Conservation (phyloP, 2,329 filamentous ascomycete species). For the Sporothrix mexicana region DNA sequence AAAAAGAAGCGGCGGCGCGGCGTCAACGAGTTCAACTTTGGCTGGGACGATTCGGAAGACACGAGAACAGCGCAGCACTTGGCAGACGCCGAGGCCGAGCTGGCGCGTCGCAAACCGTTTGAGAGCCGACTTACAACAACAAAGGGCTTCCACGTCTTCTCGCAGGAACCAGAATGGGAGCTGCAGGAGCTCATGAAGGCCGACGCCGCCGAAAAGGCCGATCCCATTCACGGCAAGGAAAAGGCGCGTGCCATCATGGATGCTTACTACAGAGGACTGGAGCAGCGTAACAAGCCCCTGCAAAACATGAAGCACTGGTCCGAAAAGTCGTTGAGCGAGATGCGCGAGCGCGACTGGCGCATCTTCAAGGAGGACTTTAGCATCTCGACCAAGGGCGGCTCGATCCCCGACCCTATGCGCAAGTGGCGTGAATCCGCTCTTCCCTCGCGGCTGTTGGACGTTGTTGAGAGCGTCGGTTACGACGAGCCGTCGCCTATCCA, state of each 20-base stretch:
- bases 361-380: constrained; percentile 99
- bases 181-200: constrained; percentile 35
- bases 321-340: constrained; percentile 87
- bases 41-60: constrained; percentile 95
- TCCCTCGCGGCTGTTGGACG: constrained; percentile 76
- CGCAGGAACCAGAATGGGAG: constrained; percentile 37
- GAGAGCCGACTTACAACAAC: constrained; percentile 33
- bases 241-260: constrained; percentile 81
- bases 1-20: constrained; percentile 95
- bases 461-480: constrained; percentile 86
- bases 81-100: constrained; percentile 34
- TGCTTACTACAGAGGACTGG: constrained; percentile 78
- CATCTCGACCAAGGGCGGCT: constrained; percentile 90
- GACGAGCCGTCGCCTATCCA: constrained; percentile 91
- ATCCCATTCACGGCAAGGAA: constrained; percentile 74
- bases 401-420: constrained; percentile 94
- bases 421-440: constrained; percentile 86
- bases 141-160: constrained; percentile 35
- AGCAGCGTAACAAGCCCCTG: constrained; percentile 73
- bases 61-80: constrained; percentile 61
- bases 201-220: constrained; percentile 60
- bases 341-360: constrained; percentile 97
- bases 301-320: constrained; percentile 89
- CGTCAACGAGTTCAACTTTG: constrained; percentile 98
- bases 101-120: constrained; percentile 61